Evolutionary conservation across 805 yeast genomes (phyloP).

Genomic region (Kuraishia capsulata): DNA sequence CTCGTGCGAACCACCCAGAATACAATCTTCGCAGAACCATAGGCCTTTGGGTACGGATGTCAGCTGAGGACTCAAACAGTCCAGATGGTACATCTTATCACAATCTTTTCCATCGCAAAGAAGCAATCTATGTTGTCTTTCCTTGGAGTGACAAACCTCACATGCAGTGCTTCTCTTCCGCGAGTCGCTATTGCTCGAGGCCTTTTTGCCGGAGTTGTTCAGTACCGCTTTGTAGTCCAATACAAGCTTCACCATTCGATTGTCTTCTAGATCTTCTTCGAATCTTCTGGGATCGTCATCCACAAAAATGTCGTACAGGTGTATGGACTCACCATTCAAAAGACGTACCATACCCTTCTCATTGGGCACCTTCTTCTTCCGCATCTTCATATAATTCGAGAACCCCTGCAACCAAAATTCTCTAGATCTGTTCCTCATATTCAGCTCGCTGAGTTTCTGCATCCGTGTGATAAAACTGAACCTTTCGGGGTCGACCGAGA

Average conservation of each 20-base stretch:
- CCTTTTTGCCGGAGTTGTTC: constrained; percentile 3
- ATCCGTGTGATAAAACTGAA: constrained; percentile 61
- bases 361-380: constrained; percentile 11
- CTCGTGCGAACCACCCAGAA: constrained; percentile 72
- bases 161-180: constrained; percentile 5
- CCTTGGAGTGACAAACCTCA: constrained; percentile 34
- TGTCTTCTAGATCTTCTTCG: constrained; percentile 6
- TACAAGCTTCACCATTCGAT: constrained; percentile 7
- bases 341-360: constrained; percentile 6
- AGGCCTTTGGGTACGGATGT: constrained; percentile 41
- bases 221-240: constrained; percentile 1
- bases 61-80: constrained; percentile 56
- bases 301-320: constrained; percentile 21
- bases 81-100: constrained; percentile 55
- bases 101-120: constrained; percentile 73
- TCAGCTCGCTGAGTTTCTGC: constrained; percentile 60
- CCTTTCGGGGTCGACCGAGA: constrained; percentile 39
- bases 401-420: constrained; percentile 53
- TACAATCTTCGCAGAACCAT: constrained; percentile 81
- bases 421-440: constrained; percentile 53
- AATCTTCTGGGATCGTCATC: constrained; percentile 6
- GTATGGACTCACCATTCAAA: constrained; percentile 8
- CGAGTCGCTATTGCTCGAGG: constrained; percentile 4
- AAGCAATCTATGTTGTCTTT: constrained; percentile 37
- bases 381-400: constrained; percentile 44